Conservation (phyloP, 305 asterid species). For the Rubia balearica region DNA sequence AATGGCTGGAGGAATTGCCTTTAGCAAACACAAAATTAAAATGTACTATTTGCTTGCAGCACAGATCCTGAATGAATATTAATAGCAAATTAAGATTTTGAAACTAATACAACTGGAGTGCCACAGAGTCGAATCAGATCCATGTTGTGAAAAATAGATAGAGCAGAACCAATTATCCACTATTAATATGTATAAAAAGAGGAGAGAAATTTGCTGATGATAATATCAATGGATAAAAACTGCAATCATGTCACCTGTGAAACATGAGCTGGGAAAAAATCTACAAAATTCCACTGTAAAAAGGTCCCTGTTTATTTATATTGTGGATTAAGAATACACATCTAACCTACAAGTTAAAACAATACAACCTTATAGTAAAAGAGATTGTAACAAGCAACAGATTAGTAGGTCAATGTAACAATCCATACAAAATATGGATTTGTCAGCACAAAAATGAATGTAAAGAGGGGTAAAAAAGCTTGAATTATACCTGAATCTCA, state of each 20-base stretch:
- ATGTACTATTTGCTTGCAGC: not conserved
- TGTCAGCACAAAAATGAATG: not conserved
- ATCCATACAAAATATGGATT: not conserved
- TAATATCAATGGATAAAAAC: not conserved
- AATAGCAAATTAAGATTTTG: slow-evolving; percentile 3
- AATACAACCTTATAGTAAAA: not conserved
- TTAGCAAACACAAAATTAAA: not conserved
- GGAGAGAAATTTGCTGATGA: not conserved
- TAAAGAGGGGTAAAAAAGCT: slow-evolving; percentile 8
- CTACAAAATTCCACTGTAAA: not conserved
- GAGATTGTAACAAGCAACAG: not conserved
- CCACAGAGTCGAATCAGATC: not conserved
- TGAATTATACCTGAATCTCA: slow-evolving; percentile 51
- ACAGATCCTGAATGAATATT: not conserved
- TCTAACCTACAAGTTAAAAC: not conserved
- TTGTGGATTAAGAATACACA: not conserved
- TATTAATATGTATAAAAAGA: not conserved
- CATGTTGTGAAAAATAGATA: not conserved
- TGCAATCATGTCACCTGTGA: not conserved
- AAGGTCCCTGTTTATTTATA: not conserved
- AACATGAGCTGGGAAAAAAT: not conserved
- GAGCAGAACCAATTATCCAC: not conserved
- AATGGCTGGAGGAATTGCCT: not conserved
- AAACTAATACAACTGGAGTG: slow-evolving; percentile 1
- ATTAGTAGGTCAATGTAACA: not conserved